Percentiles rank a stretch among this genome's conserved stretches.
Conservation (phyloP, 441 rosid genomes). For the Gossypium schwendimanii region DNA sequence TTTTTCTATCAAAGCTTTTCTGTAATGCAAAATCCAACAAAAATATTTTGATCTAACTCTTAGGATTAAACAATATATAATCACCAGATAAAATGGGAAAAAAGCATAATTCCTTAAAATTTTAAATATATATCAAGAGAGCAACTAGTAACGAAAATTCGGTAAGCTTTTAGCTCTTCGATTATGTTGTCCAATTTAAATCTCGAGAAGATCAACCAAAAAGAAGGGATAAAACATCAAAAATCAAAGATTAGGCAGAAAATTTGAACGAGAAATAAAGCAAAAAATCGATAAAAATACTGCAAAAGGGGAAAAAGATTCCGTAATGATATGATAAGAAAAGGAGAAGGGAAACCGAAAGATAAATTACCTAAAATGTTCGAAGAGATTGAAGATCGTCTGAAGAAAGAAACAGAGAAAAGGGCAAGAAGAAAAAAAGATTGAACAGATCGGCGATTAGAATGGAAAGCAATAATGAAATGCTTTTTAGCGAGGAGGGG, state of each 20-base stretch:
- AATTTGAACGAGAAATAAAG: background rate
- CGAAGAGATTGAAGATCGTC: slow-evolving; percentile 24
- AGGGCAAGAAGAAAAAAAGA: background rate
- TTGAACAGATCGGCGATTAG: slow-evolving; percentile 20
- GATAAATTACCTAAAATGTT: slow-evolving; percentile 27
- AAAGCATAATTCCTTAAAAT: background rate
- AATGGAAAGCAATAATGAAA: slow-evolving; percentile 16
- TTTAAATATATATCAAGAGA: background rate
- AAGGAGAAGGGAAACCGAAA: slow-evolving; percentile 8
- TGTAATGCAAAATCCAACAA: background rate
- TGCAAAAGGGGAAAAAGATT: background rate
- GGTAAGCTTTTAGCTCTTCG: background rate
- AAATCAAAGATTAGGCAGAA: background rate
- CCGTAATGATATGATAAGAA: slow-evolving; percentile 12
- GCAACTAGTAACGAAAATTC: background rate
- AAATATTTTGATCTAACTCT: background rate
- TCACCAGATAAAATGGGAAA: background rate
- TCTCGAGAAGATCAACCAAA: background rate
- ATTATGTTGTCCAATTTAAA: background rate
- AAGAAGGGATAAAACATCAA: background rate
- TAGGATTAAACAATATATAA: background rate
- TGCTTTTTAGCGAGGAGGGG: background rate
- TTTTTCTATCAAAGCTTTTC: background rate
- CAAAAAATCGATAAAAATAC: background rate
- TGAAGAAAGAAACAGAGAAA: background rate